phyloP scores from a whole-genome alignment of 371 early-diverging fungal genomes.

The Parasitella parasitica region DNA sequence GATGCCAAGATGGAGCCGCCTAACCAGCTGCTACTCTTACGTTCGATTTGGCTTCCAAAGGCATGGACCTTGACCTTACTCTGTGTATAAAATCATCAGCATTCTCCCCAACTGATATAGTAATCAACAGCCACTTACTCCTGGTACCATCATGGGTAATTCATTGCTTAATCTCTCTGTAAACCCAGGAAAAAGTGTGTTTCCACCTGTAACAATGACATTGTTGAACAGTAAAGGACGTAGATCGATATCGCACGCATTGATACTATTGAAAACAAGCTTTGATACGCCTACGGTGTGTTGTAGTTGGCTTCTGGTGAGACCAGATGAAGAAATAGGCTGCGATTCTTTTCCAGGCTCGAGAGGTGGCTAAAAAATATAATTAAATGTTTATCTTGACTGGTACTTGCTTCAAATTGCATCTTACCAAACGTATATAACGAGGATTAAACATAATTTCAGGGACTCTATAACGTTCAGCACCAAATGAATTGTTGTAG shows the following conservation, averaged over 20 bases:
- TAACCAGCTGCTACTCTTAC: constrained; percentile 91
- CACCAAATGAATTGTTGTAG: constrained; percentile 80
- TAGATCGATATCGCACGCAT: constrained; percentile 83
- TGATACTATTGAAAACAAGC: constrained; percentile 69
- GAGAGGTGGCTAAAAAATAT: constrained; percentile 11
- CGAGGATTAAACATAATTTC: constrained; percentile 74
- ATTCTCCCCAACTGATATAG: background rate
- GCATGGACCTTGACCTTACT: constrained; percentile 80
- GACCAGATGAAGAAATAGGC: constrained; percentile 26
- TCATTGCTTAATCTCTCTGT: constrained; percentile 81
- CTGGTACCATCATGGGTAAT: constrained; percentile 64
- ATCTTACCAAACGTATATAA: constrained; percentile 10
- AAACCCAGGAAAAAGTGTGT: constrained; percentile 83
- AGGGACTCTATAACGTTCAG: constrained; percentile 78
- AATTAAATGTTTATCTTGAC: background rate
- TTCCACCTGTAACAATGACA: constrained; percentile 91
- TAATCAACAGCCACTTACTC: constrained; percentile 53
- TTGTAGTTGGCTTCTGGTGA: constrained; percentile 39
- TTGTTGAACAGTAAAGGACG: constrained; percentile 78
- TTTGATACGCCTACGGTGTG: constrained; percentile 60
- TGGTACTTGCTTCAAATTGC: background rate
- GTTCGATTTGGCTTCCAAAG: constrained; percentile 75
- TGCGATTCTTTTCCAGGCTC: constrained; percentile 20
- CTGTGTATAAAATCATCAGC: constrained; percentile 31
- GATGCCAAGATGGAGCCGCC: constrained; percentile 97